Percentiles rank a stretch among this genome's conserved stretches.
These are phyloP conservation scores for Aethionema arabicum DNA, from an alignment of 345 rosid genomes.

Conservation along the genomic window DNA sequence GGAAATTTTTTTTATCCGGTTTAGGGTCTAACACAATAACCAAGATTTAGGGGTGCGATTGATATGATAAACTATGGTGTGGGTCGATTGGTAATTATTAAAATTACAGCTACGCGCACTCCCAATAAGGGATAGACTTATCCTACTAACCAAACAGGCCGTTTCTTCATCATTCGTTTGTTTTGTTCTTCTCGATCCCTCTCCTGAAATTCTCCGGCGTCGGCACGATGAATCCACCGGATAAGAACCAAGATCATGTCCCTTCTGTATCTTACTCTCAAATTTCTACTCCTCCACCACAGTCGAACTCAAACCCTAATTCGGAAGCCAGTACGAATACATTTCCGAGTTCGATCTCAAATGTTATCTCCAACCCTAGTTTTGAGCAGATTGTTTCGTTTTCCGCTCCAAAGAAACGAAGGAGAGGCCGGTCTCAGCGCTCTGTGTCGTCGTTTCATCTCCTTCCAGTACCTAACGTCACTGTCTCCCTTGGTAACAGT, in stretches of 20 bases:
- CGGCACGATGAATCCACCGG: conserved; percentile 46
- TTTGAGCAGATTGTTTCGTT: conserved; percentile 55
- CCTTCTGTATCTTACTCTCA: conserved; percentile 45
- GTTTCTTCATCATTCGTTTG: conserved; percentile 21
- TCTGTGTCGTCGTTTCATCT: conserved; percentile 44
- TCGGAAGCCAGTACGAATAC: conserved; percentile 31
- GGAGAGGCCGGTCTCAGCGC: conserved; percentile 86
- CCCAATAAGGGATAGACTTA: conserved; percentile 10
- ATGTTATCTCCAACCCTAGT: conserved; percentile 31
- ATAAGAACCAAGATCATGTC: conserved; percentile 39
- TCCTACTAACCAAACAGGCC: conserved; percentile 26
- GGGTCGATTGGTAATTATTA: background rate
- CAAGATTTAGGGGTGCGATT: background rate
- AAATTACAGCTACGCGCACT: background rate
- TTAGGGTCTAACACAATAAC: no score
- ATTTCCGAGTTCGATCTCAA: conserved; percentile 26
- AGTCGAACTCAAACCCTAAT: conserved; percentile 40
- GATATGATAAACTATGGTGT: background rate
- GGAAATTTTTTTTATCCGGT: no score
- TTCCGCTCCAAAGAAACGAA: conserved; percentile 74
- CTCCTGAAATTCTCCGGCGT: conserved; percentile 21
- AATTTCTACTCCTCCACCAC: conserved; percentile 41
- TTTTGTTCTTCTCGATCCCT: conserved; percentile 2
- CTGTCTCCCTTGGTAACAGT: conserved; percentile 13
- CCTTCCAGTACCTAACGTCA: conserved; percentile 33